Base-by-base conservation (phyloP, 805 yeast genomes). In the Candida pseudofarinosa region DNA sequence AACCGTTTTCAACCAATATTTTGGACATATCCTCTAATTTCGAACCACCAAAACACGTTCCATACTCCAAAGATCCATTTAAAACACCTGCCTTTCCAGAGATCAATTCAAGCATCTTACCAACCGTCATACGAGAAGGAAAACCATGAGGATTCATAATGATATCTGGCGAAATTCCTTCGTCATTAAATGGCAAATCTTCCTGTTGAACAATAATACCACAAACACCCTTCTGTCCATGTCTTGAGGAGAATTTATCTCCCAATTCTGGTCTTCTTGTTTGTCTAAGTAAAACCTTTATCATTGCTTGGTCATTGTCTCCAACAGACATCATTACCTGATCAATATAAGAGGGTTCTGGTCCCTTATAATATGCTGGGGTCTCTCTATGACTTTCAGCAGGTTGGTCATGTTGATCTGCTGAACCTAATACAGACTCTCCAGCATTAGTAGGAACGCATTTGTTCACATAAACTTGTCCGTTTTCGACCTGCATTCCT, bases 81-180 rank as follows among this genome's bases (percentile, higher is more conserved):
- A 93, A 67, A 33, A 93, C 97, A 62, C 99, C 99, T 0, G 98
- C 99, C 60, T 93, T 93, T 53, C 99, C 99, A 26, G 96, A 85
- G 18, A 93, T 85, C 48, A 91, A 74, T 65, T 93, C 99, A 52
- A 93, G 81, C 98, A 93, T 91, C 67, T 93, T 93, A 46, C 99
- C 99, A 15, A 93, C 98, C 33, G 99, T 93, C 99, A 93, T 93
- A 78, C 99, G 95, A 30, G 98, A 91, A 49, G 99, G 99, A 83
- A 91, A 93, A 71, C 97, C 99, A 64, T 91, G 99, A 1, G 99
- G 99, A 60, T 91, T 91, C 97, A 91, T 91, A 58, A 91, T 91
- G 51, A 91, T 90, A 69, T 91, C 99, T 0, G 99, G 99, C 3
- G 80, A 73, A 19, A 93, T 78, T 60, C 99, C 99, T 45, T 82